Base-by-base conservation (phyloP, 1,284 basidiomycete genomes). In the Hemileia vastatrix region DNA sequence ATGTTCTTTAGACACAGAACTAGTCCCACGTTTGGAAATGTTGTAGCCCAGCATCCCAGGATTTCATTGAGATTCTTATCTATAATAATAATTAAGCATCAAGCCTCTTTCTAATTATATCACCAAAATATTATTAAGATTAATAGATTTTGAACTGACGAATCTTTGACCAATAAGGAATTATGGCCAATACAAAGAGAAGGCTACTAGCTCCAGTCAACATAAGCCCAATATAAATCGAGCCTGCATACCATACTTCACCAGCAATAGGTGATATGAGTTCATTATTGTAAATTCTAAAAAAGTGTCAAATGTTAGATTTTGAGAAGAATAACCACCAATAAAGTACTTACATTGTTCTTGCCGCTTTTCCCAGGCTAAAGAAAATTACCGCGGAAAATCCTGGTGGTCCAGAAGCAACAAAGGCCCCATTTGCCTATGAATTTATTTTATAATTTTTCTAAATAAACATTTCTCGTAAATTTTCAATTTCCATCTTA, bases 11-110 rank as follows among this genome's bases (percentile, higher is more conserved):
- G 56, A 2, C 47, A 50, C 4, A 58, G 23, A 15, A 58, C 50
- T 4, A 58, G 48, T 1, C 56, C 56, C 31, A 58, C 36, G 18
- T 58, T 58, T 2, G 56, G 56, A 24, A 58, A 58, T 3, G 56
- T 58, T 13, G 56, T 58, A 31, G 56, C 56, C 56, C 56, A 58
- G n/a, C 56, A 58, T 27, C 56, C 56, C 23, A 58, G 44, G 27
- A 58, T 58, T 21, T 58, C 56, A 24, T 58, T 50, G 6, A 58
- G 48, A 40, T 58, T 45, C 13, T 58, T 58, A 33, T 58, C 48
- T 58, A 36, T 11, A 23, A n/a, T 19, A 18, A 18, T n/a, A n/a
- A n/a, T 33, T 18, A 36, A n/a, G 21, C 31, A 9, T 1, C 50
- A 18, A 23, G 18, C 33, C 5, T 21, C 48, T 36, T 58, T 33